Percentiles rank a stretch among this genome's conserved stretches.
Conservation (phyloP, 2,329 filamentous ascomycete genomes). For the Fusarium scirpi region DNA sequence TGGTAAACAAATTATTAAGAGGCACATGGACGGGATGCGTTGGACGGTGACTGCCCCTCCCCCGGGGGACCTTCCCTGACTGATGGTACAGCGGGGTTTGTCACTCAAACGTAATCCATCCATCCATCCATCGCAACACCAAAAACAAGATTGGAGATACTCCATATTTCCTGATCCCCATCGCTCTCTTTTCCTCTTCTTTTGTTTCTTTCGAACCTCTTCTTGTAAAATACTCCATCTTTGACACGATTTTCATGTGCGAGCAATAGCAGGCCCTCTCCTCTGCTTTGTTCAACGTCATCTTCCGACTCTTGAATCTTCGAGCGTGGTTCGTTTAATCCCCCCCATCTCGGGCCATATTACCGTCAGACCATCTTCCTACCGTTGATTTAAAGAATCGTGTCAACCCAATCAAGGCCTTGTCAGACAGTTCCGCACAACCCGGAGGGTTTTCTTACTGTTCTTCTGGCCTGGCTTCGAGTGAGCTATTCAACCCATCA, state of each 20-base stretch:
- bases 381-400: not conserved
- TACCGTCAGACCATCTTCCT: constrained; percentile 31
- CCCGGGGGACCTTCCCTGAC: not conserved
- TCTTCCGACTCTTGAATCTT: not conserved
- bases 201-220: not conserved
- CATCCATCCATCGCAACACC: constrained; percentile 30
- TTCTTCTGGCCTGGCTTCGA: not conserved
- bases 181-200: not conserved
- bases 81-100: constrained; percentile 31
- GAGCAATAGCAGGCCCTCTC: not conserved
- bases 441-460: not conserved
- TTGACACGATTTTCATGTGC: not conserved
- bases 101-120: constrained; percentile 34
- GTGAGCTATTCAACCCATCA: not conserved
- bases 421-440: not conserved
- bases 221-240: not conserved
- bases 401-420: constrained; percentile 1
- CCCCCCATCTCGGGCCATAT: constrained; percentile 14
- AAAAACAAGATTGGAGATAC: constrained; percentile 25
- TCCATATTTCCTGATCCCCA: not conserved
- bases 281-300: constrained; percentile 1
- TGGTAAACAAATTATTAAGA: not conserved
- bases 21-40: constrained; percentile 3
- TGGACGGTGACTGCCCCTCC: constrained; percentile 15
- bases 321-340: constrained; percentile 10